Conservation (phyloP, 2,329 filamentous ascomycete species). For the Fusarium pseudograminearum region DNA sequence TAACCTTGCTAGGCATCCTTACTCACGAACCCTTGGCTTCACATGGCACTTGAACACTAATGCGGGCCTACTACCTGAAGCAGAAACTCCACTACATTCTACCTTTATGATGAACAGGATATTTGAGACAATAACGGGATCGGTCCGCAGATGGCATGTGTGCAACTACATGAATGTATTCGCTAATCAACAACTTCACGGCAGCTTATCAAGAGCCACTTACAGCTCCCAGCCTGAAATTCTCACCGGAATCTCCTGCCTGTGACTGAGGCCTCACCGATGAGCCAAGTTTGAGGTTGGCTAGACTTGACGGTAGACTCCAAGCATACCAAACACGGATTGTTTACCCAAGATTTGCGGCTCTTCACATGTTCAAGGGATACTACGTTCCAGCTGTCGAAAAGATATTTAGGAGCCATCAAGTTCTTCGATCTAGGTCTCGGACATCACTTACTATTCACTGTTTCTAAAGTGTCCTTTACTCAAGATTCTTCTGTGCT, state of each 20-base stretch:
- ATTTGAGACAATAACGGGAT: slow-evolving; percentile 7
- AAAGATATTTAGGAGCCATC: slow-evolving; percentile 39
- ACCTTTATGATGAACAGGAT: slow-evolving; percentile 8
- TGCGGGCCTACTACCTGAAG: slow-evolving; percentile 16
- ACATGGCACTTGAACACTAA: slow-evolving; percentile 15
- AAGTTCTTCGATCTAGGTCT: slow-evolving; percentile 29
- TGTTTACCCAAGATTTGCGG: slow-evolving; percentile 33
- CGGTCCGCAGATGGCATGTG: slow-evolving; percentile 11
- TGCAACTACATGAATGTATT: slow-evolving; percentile 33
- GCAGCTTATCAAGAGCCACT: slow-evolving; percentile 30
- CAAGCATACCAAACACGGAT: slow-evolving; percentile 9
- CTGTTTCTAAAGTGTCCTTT: background rate
- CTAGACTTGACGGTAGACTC: slow-evolving; percentile 7
- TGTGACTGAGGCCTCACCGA: slow-evolving; percentile 32
- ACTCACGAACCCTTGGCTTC: slow-evolving; percentile 10
- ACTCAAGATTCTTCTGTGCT: background rate
- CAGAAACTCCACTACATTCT: slow-evolving; percentile 28
- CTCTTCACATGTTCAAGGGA: slow-evolving; percentile 30
- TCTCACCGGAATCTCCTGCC: slow-evolving; percentile 35
- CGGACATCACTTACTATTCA: slow-evolving; percentile 15
- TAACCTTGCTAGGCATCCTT: slow-evolving; percentile 17
- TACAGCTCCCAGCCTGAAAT: slow-evolving; percentile 24
- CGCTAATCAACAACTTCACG: slow-evolving; percentile 32
- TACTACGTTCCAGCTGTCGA: slow-evolving; percentile 14
- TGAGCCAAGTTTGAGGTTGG: slow-evolving; percentile 24